These are phyloP conservation scores for Xylaria palmicola DNA, from an alignment of 495 filamentous ascomycete genomes.

Conservation along the genomic window DNA sequence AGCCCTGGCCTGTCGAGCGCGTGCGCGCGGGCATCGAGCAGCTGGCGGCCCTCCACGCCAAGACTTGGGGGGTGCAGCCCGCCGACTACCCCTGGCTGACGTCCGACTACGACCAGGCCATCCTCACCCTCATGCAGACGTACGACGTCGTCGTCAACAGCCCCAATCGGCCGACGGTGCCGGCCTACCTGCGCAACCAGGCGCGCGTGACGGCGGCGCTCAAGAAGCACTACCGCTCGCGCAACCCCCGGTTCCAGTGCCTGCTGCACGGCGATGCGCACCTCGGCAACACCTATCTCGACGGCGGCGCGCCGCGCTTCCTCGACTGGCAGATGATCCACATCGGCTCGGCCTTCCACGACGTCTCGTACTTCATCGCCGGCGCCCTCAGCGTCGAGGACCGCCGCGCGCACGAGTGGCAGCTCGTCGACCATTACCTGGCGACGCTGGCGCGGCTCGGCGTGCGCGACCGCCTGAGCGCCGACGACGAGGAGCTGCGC, in stretches of 20 bases:
- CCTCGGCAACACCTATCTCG: constrained; percentile 32
- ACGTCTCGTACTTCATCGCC: constrained; percentile 35
- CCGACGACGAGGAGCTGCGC: constrained; percentile 28
- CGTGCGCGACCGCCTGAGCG: constrained; percentile 15
- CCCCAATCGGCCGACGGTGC: constrained; percentile 26
- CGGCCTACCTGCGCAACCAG: constrained; percentile 25
- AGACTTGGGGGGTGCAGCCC: constrained; percentile 32
- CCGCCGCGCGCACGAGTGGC: constrained; percentile 31
- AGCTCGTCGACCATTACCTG: constrained; percentile 33
- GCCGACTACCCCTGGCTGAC: constrained; percentile 30
- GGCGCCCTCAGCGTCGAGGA: constrained; percentile 33
- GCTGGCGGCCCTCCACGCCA: constrained; percentile 35
- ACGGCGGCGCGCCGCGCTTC: constrained; percentile 30
- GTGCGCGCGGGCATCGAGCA: constrained; percentile 32
- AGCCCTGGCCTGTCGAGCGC: constrained; percentile 22
- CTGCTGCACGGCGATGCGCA: constrained; percentile 35
- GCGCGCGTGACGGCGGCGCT: constrained; percentile 27
- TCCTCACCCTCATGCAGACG: constrained; percentile 21
- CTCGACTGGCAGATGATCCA: constrained; percentile 38
- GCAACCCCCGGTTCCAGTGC: constrained; percentile 28
- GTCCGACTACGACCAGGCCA: constrained; percentile 22
- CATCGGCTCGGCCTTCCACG: constrained; percentile 35
- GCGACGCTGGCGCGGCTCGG: constrained; percentile 23
- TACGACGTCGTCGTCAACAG: constrained; percentile 26
- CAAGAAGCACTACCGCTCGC: constrained; percentile 29